A percentile compares a stretch with the other conserved stretches of the same genome.
These are phyloP conservation scores for Zymoseptoria ardabiliae DNA, from an alignment of 2,329 filamentous ascomycete genomes.

Conservation along the genomic window DNA sequence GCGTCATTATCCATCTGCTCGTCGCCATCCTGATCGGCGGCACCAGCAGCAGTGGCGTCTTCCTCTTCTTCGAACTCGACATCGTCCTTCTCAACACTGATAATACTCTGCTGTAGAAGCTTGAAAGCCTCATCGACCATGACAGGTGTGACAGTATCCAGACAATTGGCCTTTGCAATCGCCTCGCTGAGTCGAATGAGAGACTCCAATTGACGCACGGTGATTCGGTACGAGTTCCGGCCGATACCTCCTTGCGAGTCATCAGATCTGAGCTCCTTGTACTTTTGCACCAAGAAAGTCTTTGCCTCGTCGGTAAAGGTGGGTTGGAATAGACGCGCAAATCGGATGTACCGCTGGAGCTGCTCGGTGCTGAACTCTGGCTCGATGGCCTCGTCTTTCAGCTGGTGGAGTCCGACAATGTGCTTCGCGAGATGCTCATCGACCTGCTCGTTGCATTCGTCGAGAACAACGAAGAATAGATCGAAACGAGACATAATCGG, in stretches of 20 bases:
- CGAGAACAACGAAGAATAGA: slow-evolving; percentile 93
- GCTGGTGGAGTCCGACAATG: slow-evolving; percentile 88
- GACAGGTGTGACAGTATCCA: slow-evolving; percentile 73
- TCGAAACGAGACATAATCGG: slow-evolving; percentile 99
- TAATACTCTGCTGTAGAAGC: slow-evolving; percentile 86
- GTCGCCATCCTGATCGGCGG: slow-evolving; percentile 38
- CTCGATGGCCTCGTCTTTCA: slow-evolving; percentile 82
- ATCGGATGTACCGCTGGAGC: slow-evolving; percentile 92
- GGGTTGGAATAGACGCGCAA: slow-evolving; percentile 88
- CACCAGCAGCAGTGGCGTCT: slow-evolving; percentile 39
- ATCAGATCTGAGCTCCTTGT: slow-evolving; percentile 89
- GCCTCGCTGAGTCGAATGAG: slow-evolving; percentile 94
- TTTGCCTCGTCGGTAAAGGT: slow-evolving; percentile 86
- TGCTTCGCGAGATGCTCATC: slow-evolving; percentile 89
- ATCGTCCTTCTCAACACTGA: slow-evolving; percentile 95
- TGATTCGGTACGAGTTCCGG: slow-evolving; percentile 94
- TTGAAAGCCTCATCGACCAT: slow-evolving; percentile 93
- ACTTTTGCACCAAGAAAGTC: slow-evolving; percentile 76
- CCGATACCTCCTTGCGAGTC: slow-evolving; percentile 92
- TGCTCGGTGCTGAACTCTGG: slow-evolving; percentile 96
- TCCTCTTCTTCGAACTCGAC: slow-evolving; percentile 84
- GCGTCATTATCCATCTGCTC: slow-evolving; percentile 44
- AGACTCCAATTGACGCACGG: slow-evolving; percentile 88
- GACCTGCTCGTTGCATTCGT: slow-evolving; percentile 88
- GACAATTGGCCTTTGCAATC: slow-evolving; percentile 97